Evolutionary conservation across 352 stramenopile species (phyloP), one percentile per base, ranked within the genome.

Genomic region (Globisporangium middletonii): DNA sequence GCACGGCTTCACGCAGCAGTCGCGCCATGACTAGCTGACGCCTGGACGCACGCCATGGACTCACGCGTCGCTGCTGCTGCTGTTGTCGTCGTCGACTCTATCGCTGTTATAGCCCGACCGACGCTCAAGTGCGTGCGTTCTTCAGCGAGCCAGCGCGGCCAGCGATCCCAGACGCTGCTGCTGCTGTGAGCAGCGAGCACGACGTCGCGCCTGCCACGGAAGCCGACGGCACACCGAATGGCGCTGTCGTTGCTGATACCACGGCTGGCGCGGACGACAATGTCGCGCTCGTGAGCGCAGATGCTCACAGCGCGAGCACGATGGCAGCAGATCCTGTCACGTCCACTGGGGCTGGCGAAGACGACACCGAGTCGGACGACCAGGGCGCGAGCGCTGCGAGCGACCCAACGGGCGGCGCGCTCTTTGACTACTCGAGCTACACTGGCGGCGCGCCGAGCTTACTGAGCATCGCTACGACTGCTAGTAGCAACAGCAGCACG

Each of bases 361-460:
- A 35, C 6, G 50, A 43, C 48, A 43, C 27, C 6, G 15, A 26
- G 6, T 27, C 4, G 5, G 26, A 6, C 23, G n/a, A n/a, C 9
- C 13, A 27, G 9, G 43, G 26, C 8, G 16, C 26, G 3, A 45
- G 16, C n/a, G 12, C 47, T n/a, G 44, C 51, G 6, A 37, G 41
- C 2, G 56, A 55, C 26, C 50, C 68, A 4, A 65, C 65, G 4
- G 55, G 60, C 15, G 53, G 52, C 0, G 62, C 68, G 16, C 67
- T 83, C 3, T 80, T 83, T 38, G 69, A 80, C 50, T 62, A 76
- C 37, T 80, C 71, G 27, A 80, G 71, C 35, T 79, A 76, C 57
- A 79, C 72, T 13, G 72, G 69, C 15, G 72, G 72, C 19, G 70
- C 72, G 19, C 70, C 68, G n/a, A 66, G 60, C 54, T 37, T 77